Evolutionary conservation across 192 early-diverging fungal species (phyloP), one percentile per base, ranked within the genome.

Genomic region (Podila epigama): DNA sequence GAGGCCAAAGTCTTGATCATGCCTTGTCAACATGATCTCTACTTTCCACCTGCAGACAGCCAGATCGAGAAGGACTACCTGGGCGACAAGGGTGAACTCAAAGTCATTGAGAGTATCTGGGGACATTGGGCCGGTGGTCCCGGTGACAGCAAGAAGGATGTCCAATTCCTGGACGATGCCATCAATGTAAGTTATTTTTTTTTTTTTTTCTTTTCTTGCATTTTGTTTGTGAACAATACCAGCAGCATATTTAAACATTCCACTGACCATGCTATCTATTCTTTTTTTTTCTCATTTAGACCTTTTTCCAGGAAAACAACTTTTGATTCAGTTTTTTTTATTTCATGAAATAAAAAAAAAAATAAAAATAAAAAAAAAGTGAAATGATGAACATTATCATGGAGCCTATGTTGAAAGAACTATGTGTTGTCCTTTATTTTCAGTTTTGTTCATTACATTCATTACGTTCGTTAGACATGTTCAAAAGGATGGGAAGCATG

Each of bases 51-150:
- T 18, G 67, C 60, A 37, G 67, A 69, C 58, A 69, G 67, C 39
- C 58, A 69, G 51, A 60, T 69, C 34, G 67, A 69, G 36, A 69
- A 69, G 51, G 58, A 69, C 16, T 69, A 69, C 22, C 51, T 69
- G 39, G 67, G 67, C 11, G 58, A 69, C 0, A 69, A 69, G 15
- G 67, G 34, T 5, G 67, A 69, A 37, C 18, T 69, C 34, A 69
- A 61, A 37, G 67, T 69, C 29, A 69, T 69, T 61, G 58, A 69
- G 39, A 69, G 67, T 32, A 60, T 69, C 25, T 69, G 67, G 67
- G 67, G 67, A 20, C 67, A 69, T 37, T 60, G 58, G 58, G 67
- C 67, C 42, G 67, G 67, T 20, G 58, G 58, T 2, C 51, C 67
- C n/a, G 58, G 51, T 18, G 51, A 69, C 31, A 69, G 67, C 36